A percentile compares a stretch with the other conserved stretches of the same genome.
Conservation (phyloP, 2,329 filamentous ascomycete species). For the Myotisia sp. region DNA sequence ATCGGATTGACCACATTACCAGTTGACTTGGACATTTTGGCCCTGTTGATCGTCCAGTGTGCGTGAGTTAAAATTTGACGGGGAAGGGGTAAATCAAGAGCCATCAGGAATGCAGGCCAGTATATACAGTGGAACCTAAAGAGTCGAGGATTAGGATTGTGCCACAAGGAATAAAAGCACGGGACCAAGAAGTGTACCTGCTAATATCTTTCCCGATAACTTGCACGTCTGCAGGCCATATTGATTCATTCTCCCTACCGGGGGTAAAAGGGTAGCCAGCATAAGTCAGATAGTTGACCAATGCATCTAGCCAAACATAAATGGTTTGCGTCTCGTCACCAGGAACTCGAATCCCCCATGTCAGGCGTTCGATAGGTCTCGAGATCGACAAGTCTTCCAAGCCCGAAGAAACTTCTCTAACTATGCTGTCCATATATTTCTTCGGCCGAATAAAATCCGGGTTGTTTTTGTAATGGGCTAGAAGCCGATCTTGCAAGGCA, state of each 20-base stretch:
- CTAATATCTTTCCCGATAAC: conserved; percentile 94
- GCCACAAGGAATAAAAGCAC: not conserved
- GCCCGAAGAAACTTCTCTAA: conserved; percentile 59
- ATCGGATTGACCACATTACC: conserved; percentile 94
- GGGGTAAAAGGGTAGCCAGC: conserved; percentile 67
- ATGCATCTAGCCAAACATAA: conserved; percentile 94
- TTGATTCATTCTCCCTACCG: conserved; percentile 44
- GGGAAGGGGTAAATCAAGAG: conserved; percentile 63
- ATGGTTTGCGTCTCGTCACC: conserved; percentile 76
- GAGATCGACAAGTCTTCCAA: conserved; percentile 84
- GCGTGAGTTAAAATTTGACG: conserved; percentile 73
- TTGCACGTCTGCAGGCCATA: conserved; percentile 86
- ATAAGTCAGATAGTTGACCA: conserved; percentile 85
- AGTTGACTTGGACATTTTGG: conserved; percentile 93
- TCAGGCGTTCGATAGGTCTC: conserved; percentile 59
- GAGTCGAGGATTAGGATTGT: conserved; percentile 1
- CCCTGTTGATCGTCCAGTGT: conserved; percentile 83
- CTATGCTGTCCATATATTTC: conserved; percentile 61
- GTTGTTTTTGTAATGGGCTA: conserved; percentile 66
- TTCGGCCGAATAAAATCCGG: conserved; percentile 62
- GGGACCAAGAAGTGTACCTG: conserved; percentile 33
- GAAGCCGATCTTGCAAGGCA: conserved; percentile 60
- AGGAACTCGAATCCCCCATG: conserved; percentile 82
- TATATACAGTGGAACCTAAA: conserved; percentile 79
- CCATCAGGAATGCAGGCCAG: conserved; percentile 93